phyloP scores from a whole-genome alignment of 108 stramenopile species.

The Aurantiochytrium sp. region DNA sequence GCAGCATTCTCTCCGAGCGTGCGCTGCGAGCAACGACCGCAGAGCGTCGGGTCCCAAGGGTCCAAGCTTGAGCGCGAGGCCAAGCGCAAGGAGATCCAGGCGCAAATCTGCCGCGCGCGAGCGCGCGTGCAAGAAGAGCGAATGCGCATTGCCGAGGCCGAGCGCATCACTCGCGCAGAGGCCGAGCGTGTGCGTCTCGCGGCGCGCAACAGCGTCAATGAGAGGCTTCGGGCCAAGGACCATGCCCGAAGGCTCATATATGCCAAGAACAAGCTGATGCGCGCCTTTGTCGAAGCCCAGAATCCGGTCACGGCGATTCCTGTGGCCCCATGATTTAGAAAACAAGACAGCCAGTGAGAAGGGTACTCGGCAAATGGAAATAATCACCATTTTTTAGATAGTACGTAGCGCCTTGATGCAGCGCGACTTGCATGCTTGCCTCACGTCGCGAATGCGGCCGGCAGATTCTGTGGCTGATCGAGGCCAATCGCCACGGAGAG shows the following conservation, averaged over 20 bases:
- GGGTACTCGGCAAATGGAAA: too few relatives aligned
- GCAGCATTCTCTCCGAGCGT: too few relatives aligned
- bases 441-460: too few relatives aligned
- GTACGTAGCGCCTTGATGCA: too few relatives aligned
- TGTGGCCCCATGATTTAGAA: background rate
- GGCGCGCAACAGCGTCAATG: background rate
- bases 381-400: too few relatives aligned
- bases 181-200: background rate
- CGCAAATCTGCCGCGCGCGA: background rate
- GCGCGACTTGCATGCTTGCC: too few relatives aligned
- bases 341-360: too few relatives aligned
- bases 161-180: background rate
- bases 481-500: too few relatives aligned
- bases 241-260: background rate
- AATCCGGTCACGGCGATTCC: background rate
- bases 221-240: background rate
- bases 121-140: background rate
- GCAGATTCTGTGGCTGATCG: too few relatives aligned
- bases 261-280: background rate
- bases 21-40: too few relatives aligned
- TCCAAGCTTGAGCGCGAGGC: too few relatives aligned
- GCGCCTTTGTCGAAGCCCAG: background rate
- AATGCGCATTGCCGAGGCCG: background rate
- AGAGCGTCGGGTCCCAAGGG: too few relatives aligned
- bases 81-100: background rate